phyloP scores from a whole-genome alignment of 305 asterid species.

The Rubia tinctorum region DNA sequence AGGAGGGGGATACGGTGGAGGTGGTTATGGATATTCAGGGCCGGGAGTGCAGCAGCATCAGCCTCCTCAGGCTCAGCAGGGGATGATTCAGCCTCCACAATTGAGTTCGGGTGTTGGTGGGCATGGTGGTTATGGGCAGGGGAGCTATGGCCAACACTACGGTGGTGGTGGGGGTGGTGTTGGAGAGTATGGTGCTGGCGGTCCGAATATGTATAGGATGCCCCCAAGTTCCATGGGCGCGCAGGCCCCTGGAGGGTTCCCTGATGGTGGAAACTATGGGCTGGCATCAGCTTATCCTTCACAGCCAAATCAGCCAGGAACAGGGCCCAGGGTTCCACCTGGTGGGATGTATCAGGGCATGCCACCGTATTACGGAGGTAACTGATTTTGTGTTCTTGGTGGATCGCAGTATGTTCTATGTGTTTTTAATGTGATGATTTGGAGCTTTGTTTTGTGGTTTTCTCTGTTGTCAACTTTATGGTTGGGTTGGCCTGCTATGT shows the following conservation, averaged over 20 bases:
- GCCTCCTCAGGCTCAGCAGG: conserved; percentile 49
- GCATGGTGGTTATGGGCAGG: conserved; percentile 37
- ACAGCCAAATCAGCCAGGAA: conserved; percentile 54
- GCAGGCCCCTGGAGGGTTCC: conserved; percentile 70
- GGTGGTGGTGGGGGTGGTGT: conserved; percentile 41
- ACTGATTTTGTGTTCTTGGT: conserved; percentile 4
- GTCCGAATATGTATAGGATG: conserved; percentile 46
- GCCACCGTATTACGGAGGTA: conserved; percentile 95
- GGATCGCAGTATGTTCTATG: neutral
- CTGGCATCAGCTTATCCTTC: conserved; percentile 42
- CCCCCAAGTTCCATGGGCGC: conserved; percentile 62
- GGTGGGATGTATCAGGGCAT: conserved; percentile 71
- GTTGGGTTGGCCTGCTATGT: neutral
- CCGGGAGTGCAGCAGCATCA: conserved; percentile 51
- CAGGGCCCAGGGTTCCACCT: conserved; percentile 71
- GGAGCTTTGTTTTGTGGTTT: neutral
- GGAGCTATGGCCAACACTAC: conserved; percentile 56
- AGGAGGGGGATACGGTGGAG: conserved; percentile 43
- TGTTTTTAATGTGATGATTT: neutral
- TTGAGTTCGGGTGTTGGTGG: conserved; percentile 41
- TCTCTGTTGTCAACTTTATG: too few relatives aligned
- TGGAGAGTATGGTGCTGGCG: conserved; percentile 60
- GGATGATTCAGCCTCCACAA: conserved; percentile 56
- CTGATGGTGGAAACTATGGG: conserved; percentile 71
- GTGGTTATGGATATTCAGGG: conserved; percentile 33